Base-by-base conservation (phyloP, 1,284 basidiomycete genomes). In the Hypsizygus ulmarius region DNA sequence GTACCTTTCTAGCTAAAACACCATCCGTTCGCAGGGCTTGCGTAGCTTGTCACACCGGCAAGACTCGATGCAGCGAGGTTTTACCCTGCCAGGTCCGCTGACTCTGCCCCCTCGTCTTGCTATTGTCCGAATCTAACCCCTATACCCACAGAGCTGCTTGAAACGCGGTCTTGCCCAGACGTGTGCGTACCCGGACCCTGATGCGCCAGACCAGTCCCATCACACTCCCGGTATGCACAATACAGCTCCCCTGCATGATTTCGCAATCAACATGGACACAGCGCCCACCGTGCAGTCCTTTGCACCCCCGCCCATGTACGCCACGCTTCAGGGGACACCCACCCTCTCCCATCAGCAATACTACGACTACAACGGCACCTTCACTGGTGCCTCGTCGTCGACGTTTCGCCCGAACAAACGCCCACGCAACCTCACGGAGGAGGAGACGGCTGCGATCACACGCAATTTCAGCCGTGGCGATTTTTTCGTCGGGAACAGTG, bases 181-280 rank as follows among this genome's bases (percentile, higher is more conserved):
- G 12, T 89, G 86, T 59, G 69, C 82, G n/a, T 89, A 89, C 63
- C 85, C 86, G 32, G 86, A 89, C 64, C 84, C 84, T 38, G 86
- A 88, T 55, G 69, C 75, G 16, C 71, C 72, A 44, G 73, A 73
- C 51, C 72, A 74, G 51, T 61, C 77, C 43, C 75, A 77, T 50
- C 73, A 71, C 48, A 67, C 77, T 30, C 68, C 73, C 51, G 67
- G 75, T 75, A 63, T 50, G 64, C 56, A 46, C 42, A 44, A 41
- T 35, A 36, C 43, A 28, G 42, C 45, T 39, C 41, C 49, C 29
- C 45, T 47, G 27, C 50, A 40, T 54, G 34, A 25, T 38, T 40
- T 50, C 25, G 43, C 46, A 43, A 43, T 49, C 47, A 50, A 36
- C 40, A 25, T 40, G 33, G 43, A 39, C 48, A 39, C 53, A 67